phyloP scores from a whole-genome alignment of 2,329 filamentous ascomycete species.

The Neopestalotiopsis sp. region DNA sequence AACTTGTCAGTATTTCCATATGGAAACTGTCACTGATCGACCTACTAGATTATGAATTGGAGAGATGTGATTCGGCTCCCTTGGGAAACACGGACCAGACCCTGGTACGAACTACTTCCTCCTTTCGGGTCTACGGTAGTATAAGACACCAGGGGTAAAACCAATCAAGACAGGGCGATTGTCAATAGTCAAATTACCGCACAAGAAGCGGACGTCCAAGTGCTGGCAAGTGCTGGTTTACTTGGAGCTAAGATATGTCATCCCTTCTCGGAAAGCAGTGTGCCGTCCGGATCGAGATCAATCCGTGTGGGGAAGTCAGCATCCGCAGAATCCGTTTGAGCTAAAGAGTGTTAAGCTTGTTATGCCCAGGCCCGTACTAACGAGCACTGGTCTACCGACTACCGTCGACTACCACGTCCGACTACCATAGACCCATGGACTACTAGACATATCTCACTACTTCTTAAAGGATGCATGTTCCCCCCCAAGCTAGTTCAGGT shows the following conservation, averaged over 20 bases:
- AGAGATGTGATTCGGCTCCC: not conserved
- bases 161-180: not conserved
- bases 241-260: not conserved
- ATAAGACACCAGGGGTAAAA: not conserved
- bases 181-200: constrained; percentile 1
- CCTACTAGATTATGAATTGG: not conserved
- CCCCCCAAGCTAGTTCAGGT: too few relatives aligned
- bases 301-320: constrained; percentile 1
- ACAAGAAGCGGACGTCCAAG: not conserved
- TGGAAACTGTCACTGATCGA: too few relatives aligned
- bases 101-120: not conserved
- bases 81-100: not conserved
- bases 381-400: too few relatives aligned
- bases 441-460: too few relatives aligned
- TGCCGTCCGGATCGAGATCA: not conserved
- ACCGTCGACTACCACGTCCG: too few relatives aligned
- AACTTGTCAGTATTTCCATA: too few relatives aligned
- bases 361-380: not conserved
- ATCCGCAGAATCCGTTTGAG: not conserved
- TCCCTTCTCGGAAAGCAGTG: not conserved
- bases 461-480: too few relatives aligned
- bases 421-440: too few relatives aligned
- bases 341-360: not conserved
- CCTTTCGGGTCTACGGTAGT: not conserved
- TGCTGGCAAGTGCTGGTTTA: not conserved